Conservation (phyloP, 306 rosid species). For the Begonia masoniana region DNA sequence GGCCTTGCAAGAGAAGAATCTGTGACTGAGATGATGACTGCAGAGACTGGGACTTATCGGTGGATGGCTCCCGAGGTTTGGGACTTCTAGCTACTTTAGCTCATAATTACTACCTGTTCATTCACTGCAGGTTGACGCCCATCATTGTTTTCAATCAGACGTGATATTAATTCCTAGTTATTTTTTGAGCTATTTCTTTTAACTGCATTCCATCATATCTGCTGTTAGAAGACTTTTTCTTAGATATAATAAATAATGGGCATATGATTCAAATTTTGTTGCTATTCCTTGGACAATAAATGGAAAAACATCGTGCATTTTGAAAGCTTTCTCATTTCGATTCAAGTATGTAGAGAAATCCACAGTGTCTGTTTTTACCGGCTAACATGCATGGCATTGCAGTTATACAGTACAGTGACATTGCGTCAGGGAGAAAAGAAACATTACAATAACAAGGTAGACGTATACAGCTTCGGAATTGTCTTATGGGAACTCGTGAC, state of each 20-base stretch:
- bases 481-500: constrained; percentile 96
- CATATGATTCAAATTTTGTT: too few species aligned
- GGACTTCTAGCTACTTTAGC: not conserved
- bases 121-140: too few species aligned
- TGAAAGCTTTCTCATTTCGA: too few species aligned
- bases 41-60: constrained; percentile 93
- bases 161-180: too few species aligned
- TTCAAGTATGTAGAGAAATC: too few species aligned
- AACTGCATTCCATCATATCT: too few species aligned
- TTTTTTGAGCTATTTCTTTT: too few species aligned
- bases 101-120: not conserved
- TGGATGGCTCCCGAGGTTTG: constrained; percentile 99
- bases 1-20: constrained; percentile 97
- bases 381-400: constrained; percentile 16
- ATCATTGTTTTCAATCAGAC: too few species aligned
- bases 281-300: too few species aligned
- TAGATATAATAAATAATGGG: too few species aligned
- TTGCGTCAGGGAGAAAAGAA: constrained; percentile 96
- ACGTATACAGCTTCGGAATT: constrained; percentile 95
- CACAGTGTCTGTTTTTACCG: not conserved
- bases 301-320: too few species aligned
- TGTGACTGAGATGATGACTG: constrained; percentile 98
- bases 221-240: too few species aligned
- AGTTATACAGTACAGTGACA: constrained; percentile 96
- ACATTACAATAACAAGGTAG: constrained; percentile 96